Evolutionary conservation across 768 basidiomycete genomes (phyloP).

Genomic region (Mycena alexandri): DNA sequence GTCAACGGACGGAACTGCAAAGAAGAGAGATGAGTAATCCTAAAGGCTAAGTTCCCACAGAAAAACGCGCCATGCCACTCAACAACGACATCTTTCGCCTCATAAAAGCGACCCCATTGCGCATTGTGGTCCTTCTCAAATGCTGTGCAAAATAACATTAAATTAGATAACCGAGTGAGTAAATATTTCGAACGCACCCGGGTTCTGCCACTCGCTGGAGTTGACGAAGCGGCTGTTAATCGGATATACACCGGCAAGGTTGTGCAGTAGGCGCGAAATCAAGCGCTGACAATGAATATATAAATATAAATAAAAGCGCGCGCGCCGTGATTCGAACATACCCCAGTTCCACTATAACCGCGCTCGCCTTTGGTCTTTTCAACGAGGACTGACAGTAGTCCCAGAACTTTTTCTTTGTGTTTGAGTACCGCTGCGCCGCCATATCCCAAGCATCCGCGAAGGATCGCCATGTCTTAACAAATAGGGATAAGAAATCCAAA

Average conservation of each 20-base stretch:
- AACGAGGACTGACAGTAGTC: conserved; percentile 72
- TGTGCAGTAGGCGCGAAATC: conserved; percentile 80
- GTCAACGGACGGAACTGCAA: conserved; percentile 68
- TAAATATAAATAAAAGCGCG: background rate
- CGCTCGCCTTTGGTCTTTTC: conserved; percentile 90
- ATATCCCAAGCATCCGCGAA: conserved; percentile 86
- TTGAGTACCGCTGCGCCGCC: conserved; percentile 76
- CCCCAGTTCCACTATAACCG: conserved; percentile 84
- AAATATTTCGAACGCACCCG: conserved; percentile 62
- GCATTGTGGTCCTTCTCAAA: conserved; percentile 73
- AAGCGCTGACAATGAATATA: conserved; percentile 54
- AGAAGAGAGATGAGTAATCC: background rate
- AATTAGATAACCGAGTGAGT: conserved; percentile 17
- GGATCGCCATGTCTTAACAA: conserved; percentile 77
- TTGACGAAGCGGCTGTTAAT: conserved; percentile 87
- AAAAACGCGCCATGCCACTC: conserved; percentile 83
- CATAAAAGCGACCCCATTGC: conserved; percentile 87
- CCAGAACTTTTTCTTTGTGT: conserved; percentile 74
- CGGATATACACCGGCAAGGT: conserved; percentile 60
- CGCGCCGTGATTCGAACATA: conserved; percentile 7
- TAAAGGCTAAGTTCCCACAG: background rate
- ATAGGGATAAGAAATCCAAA: conserved; percentile 3
- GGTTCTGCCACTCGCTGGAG: conserved; percentile 79
- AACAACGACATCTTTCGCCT: conserved; percentile 81
- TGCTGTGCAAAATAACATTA: conserved; percentile 52